Evolutionary conservation across 306 rosid genomes (phyloP).

Genomic region (Albizia julibrissin): DNA sequence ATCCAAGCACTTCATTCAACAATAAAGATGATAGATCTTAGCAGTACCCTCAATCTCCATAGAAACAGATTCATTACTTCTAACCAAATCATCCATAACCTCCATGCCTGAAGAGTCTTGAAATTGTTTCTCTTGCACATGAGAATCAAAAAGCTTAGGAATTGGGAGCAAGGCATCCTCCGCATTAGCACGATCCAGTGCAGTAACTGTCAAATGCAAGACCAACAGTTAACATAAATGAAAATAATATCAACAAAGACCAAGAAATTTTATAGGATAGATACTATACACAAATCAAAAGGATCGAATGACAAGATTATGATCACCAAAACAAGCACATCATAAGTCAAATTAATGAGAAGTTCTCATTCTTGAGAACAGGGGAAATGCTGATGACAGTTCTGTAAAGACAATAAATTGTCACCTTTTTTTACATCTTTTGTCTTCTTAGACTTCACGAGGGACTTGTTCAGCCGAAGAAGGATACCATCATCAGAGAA

Average conservation of each 20-base stretch:
- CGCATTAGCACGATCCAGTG: constrained; percentile 88
- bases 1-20: constrained; percentile 25
- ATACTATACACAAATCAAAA: constrained; percentile 19
- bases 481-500: constrained; percentile 78
- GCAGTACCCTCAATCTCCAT: constrained; percentile 51
- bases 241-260: not conserved
- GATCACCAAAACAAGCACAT: constrained; percentile 27
- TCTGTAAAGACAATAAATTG: constrained; percentile 12
- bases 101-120: constrained; percentile 44
- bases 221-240: constrained; percentile 38
- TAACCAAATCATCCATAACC: constrained; percentile 32
- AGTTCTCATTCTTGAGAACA: not conserved
- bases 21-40: constrained; percentile 17
- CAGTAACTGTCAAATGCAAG: constrained; percentile 61
- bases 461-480: constrained; percentile 64
- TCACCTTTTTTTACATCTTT: constrained; percentile 59
- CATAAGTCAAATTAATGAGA: not conserved
- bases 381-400: not conserved
- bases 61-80: constrained; percentile 40
- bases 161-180: constrained; percentile 89
- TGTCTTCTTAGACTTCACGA: constrained; percentile 65
- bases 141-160: constrained; percentile 71
- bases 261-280: constrained; percentile 5
- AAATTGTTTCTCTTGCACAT: constrained; percentile 40
- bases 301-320: constrained; percentile 30